Base-by-base conservation (phyloP, 139 green algal species). In the Micromonas commoda region DNA sequence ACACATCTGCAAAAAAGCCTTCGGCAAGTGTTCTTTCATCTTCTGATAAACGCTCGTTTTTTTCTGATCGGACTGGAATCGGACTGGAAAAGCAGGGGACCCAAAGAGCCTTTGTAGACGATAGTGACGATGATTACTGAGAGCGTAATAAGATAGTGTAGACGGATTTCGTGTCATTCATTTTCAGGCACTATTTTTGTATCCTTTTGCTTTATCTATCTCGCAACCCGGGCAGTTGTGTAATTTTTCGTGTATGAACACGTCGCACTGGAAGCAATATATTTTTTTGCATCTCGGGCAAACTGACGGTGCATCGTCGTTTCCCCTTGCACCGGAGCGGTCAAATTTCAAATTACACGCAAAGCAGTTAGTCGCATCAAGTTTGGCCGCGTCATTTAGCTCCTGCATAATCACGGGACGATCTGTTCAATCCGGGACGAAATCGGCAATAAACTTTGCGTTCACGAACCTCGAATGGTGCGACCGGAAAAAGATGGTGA, bases 221-320 rank as follows among this genome's bases (percentile, higher is more conserved):
- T 94, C 90, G 81, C 95, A 99, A 21, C 92, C 90, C 1, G 95
- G 95, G 83, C 95, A 99, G 77, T 96, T 97, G 85, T 98, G 94
- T 72, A 98, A 77, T 53, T 78, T 85, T 72, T 96, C 91, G 77
- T 99, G 95, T 24, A 98, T 88, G 70, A 91, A 96, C 0, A 81
- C 80, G 77, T 99, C 94, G 85, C 95, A 99, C 29, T 96, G 91
- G 60, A 93, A 95, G 81, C 95, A 99, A 73, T 95, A 99, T 3
- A 91, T 6, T 21, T 88, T 82, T 19, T 54, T 74, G 84, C 94
- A 98, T 13, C 86, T 69, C 9, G 71, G 71, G 79, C 94, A 98
- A 21, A 33, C 29, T 23, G 64, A 71, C n/a, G 64, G 24, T 74
- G 61, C 33, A 94, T 61, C 37, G 91, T 82, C 16, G n/a, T 64